Conservation (phyloP, 306 rosid genomes). For the Cicer arietinum region DNA sequence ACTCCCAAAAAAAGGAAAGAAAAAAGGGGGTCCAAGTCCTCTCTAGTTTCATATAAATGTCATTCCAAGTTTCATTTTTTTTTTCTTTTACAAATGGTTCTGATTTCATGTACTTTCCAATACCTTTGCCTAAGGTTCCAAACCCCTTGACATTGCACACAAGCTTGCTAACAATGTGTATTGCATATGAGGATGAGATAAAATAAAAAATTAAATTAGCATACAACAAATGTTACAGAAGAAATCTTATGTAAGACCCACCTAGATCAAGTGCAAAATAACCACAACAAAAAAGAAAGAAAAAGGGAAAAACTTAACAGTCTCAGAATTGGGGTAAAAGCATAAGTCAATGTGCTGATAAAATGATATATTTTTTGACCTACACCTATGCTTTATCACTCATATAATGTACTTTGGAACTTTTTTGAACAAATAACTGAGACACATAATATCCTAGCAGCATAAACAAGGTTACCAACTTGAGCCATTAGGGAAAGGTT, state of each 20-base stretch:
- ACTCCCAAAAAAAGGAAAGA: too few relatives aligned
- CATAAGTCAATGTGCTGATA: slow-evolving; percentile 43
- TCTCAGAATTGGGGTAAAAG: slow-evolving; percentile 35
- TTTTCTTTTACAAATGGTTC: not conserved
- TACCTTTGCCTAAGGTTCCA: not conserved
- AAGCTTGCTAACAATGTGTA: slow-evolving; percentile 1
- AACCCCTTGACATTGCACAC: not conserved
- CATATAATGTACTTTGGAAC: slow-evolving; percentile 36
- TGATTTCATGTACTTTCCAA: not conserved
- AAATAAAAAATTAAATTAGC: slow-evolving; percentile 15
- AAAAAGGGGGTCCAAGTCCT: not conserved
- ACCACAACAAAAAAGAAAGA: not conserved
- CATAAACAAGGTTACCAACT: slow-evolving; percentile 50
- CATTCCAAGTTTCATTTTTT: too few relatives aligned
- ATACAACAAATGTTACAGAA: slow-evolving; percentile 49
- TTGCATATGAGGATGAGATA: not conserved
- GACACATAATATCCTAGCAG: slow-evolving; percentile 10
- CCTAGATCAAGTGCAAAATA: not conserved
- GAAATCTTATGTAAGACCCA: slow-evolving; percentile 29
- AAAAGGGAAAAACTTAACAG: slow-evolving; percentile 12
- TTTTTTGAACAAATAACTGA: slow-evolving; percentile 38
- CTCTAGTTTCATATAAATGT: not conserved
- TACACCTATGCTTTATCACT: slow-evolving; percentile 29
- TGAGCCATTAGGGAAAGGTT: slow-evolving; percentile 88
- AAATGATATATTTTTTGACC: slow-evolving; percentile 27